phyloP scores from a whole-genome alignment of 352 stramenopile genomes.

The Phytophthora podocarpi region DNA sequence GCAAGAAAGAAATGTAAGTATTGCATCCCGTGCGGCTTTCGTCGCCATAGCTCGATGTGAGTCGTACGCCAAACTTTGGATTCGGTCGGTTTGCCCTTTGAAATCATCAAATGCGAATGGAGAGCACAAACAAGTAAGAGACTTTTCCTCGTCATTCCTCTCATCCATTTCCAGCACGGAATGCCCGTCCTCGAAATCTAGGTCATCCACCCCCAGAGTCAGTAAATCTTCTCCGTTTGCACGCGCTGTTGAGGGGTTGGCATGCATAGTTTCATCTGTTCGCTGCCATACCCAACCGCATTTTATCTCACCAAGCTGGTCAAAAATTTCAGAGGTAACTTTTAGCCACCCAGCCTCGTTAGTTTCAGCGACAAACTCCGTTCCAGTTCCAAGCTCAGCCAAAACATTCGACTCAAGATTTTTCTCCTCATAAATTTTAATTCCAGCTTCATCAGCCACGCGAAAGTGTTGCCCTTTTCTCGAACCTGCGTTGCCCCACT shows the following conservation, averaged over 20 bases:
- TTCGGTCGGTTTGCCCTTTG: constrained; percentile 60
- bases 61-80: constrained; percentile 71
- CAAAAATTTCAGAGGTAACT: constrained; percentile 11
- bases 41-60: constrained; percentile 61
- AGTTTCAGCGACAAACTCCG: constrained; percentile 24
- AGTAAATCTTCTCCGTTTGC: constrained; percentile 60
- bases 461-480: constrained; percentile 25
- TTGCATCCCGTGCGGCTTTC: constrained; percentile 54
- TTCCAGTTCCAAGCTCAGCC: constrained; percentile 21
- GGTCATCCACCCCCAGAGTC: constrained; percentile 66
- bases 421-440: constrained; percentile 33
- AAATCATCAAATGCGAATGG: constrained; percentile 69
- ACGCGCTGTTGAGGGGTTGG: constrained; percentile 12
- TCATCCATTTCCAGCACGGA: constrained; percentile 63
- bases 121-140: constrained; percentile 59
- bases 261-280: constrained; percentile 44
- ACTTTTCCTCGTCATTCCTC: constrained; percentile 61
- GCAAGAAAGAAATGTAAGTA: constrained; percentile 45
- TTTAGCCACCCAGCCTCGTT: constrained; percentile 41
- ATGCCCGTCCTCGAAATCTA: constrained; percentile 32
- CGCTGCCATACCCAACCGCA: constrained; percentile 54
- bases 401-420: constrained; percentile 19
- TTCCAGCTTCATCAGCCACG: constrained; percentile 34
- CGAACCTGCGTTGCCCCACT: neutral
- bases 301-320: neutral